These are phyloP conservation scores for Candida gigantensis DNA, from an alignment of 1,139 yeast species.

Conservation along the genomic window DNA sequence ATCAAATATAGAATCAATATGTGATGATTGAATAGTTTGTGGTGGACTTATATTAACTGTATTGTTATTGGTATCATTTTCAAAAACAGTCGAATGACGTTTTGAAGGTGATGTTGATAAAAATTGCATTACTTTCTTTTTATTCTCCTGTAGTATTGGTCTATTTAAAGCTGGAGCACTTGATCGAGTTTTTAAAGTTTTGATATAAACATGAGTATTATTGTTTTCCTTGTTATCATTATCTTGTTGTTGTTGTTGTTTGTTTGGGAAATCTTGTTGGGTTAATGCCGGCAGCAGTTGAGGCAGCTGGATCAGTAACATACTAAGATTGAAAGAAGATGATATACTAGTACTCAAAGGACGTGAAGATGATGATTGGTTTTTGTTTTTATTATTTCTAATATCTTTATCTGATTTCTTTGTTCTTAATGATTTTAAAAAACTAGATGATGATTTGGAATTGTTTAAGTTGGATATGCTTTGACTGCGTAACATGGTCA, in stretches of 20 bases:
- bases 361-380: too few species aligned
- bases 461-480: constrained; percentile 31
- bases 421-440: constrained; percentile 26
- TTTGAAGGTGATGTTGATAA: constrained; percentile 9
- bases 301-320: too few species aligned
- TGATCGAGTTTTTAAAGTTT: constrained; percentile 22
- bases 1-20: constrained; percentile 23
- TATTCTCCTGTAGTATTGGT: constrained; percentile 1
- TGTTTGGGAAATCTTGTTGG: too few species aligned
- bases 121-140: too few species aligned
- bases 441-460: constrained; percentile 21
- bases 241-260: constrained; percentile 6
- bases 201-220: constrained; percentile 3
- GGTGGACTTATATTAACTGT: constrained; percentile 8
- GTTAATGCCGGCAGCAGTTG: constrained; percentile 6
- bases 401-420: constrained; percentile 12
- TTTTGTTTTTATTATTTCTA: constrained; percentile 8
- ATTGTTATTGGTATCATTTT: too few species aligned
- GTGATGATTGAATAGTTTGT: constrained; percentile 8
- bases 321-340: constrained; percentile 10
- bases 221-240: constrained; percentile 18
- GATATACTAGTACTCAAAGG: constrained; percentile 15
- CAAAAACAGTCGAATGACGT: constrained; percentile 10
- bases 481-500: constrained; percentile 38
- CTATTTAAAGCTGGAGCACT: constrained; percentile 25